Evolutionary conservation across 768 basidiomycete genomes (phyloP).

Genomic region (Leccinum broughii): DNA sequence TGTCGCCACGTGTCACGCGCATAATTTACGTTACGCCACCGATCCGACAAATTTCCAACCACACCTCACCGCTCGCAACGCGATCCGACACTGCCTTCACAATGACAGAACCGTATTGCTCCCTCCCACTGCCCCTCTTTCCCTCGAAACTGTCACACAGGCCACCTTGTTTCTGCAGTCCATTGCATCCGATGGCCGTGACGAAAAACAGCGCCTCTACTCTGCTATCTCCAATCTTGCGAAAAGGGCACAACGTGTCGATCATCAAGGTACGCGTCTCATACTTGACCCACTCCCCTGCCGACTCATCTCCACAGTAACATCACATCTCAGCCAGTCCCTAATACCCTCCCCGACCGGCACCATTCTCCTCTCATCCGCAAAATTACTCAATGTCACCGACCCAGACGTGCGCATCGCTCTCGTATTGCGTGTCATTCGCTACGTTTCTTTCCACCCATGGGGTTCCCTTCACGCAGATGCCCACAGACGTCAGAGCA

Average conservation of each 20-base stretch:
- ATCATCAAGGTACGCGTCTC: slow-evolving; percentile 43
- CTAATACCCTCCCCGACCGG: slow-evolving; percentile 46
- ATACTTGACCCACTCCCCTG: neutral
- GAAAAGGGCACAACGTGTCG: slow-evolving; percentile 39
- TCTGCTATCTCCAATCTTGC: slow-evolving; percentile 39
- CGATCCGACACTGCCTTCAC: slow-evolving; percentile 53
- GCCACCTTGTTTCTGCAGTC: slow-evolving; percentile 33
- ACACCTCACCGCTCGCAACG: slow-evolving; percentile 68
- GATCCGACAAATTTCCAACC: slow-evolving; percentile 80
- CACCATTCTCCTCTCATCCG: slow-evolving; percentile 48
- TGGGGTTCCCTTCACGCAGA: slow-evolving; percentile 76
- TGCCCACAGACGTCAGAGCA: slow-evolving; percentile 48
- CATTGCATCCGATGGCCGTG: slow-evolving; percentile 34
- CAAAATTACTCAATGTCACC: slow-evolving; percentile 34
- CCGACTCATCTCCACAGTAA: slow-evolving; percentile 42
- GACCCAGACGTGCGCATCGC: slow-evolving; percentile 39
- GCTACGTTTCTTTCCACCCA: slow-evolving; percentile 69
- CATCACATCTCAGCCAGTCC: slow-evolving; percentile 39
- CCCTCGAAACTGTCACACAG: slow-evolving; percentile 35
- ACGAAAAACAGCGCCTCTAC: slow-evolving; percentile 39
- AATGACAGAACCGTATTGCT: slow-evolving; percentile 12
- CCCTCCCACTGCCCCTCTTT: slow-evolving; percentile 34
- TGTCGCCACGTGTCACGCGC: slow-evolving; percentile 66
- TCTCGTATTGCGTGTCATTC: slow-evolving; percentile 56
- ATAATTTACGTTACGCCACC: slow-evolving; percentile 58